Evolutionary conservation across 495 filamentous ascomycete species (phyloP), one percentile per base, ranked within the genome.

Genomic region (Cenococcum geophilum): DNA sequence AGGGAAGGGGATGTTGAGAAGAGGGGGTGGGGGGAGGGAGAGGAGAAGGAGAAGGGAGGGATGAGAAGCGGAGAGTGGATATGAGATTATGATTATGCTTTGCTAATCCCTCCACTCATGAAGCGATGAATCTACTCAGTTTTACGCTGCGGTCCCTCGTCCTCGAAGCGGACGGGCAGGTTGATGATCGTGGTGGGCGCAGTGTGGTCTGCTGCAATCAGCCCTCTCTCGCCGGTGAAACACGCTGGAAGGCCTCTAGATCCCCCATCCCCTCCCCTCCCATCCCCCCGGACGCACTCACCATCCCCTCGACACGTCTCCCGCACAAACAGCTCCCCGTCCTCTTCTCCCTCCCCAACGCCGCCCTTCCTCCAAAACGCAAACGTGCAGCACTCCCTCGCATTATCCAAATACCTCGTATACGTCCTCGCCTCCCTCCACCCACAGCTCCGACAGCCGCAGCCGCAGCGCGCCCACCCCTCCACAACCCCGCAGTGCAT

Each of bases 401-500:
- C 27, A 34, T 67, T 64, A 54, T 63, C 59, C 45, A 70, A 37
- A n/a, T 57, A 70, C 22, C 67, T 21, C 42, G 62, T 65, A 36
- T 65, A 70, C 12, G 62, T 61, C 57, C 58, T 10, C 40, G 66
- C 57, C 11, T 35, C 54, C 25, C 62, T 36, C 1, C 47, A 12
- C 47, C 62, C 54, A 35, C 69, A 71, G 51, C 55, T 65, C 25
- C 62, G 59, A 42, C 69, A 71, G 10, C 37, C 35, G 52, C 64
- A 67, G 8, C 12, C 43, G 40, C 61, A 64, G 9, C 36, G 20
- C 16, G 45, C 48, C 69, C 69, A 71, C 9, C 45, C 59, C 21
- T 55, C 32, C 27, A 69, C 53, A n/a, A 20, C 36, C 6, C 69
- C 67, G 48, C 64, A 67, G 36, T 71, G 69, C 50, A 69, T 62